Conservation (phyloP, 306 rosid species). For the Benincasa hispida region DNA sequence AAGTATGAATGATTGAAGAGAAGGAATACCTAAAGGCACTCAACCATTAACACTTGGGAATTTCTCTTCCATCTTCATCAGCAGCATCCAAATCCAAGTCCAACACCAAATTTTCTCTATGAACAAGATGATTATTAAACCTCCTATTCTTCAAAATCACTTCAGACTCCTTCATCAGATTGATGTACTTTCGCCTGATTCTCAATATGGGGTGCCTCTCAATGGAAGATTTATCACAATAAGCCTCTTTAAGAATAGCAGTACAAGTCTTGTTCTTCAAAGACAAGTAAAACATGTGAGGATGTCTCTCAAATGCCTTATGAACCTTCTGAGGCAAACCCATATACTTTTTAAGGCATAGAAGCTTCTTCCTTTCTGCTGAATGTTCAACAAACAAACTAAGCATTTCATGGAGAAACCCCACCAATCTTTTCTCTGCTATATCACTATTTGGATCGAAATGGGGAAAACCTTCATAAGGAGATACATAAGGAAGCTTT, state of each 20-base stretch:
- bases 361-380: slow-evolving; percentile 65
- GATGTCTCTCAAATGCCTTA: slow-evolving; percentile 80
- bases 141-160: slow-evolving; percentile 48
- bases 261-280: slow-evolving; percentile 67
- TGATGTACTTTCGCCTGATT: slow-evolving; percentile 59
- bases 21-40: not conserved
- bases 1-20: not conserved
- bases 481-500: slow-evolving; percentile 75
- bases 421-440: slow-evolving; percentile 71
- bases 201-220: slow-evolving; percentile 53
- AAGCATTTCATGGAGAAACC: slow-evolving; percentile 71
- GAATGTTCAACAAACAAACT: slow-evolving; percentile 78
- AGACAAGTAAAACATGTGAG: slow-evolving; percentile 65
- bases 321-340: slow-evolving; percentile 86
- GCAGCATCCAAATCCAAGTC: slow-evolving; percentile 29
- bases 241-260: slow-evolving; percentile 73
- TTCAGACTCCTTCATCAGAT: slow-evolving; percentile 50
- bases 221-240: slow-evolving; percentile 30
- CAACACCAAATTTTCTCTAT: slow-evolving; percentile 2
- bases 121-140: slow-evolving; percentile 23
- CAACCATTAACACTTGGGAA: slow-evolving; percentile 10
- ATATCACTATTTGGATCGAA: slow-evolving; percentile 48
- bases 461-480: slow-evolving; percentile 47
- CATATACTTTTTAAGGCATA: slow-evolving; percentile 60
- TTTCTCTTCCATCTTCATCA: slow-evolving; percentile 24